A percentile compares a stretch with the other conserved stretches of the same genome.
Evolutionary conservation across 1,284 basidiomycete genomes (phyloP).

Genomic region (Jaminaea rosea): DNA sequence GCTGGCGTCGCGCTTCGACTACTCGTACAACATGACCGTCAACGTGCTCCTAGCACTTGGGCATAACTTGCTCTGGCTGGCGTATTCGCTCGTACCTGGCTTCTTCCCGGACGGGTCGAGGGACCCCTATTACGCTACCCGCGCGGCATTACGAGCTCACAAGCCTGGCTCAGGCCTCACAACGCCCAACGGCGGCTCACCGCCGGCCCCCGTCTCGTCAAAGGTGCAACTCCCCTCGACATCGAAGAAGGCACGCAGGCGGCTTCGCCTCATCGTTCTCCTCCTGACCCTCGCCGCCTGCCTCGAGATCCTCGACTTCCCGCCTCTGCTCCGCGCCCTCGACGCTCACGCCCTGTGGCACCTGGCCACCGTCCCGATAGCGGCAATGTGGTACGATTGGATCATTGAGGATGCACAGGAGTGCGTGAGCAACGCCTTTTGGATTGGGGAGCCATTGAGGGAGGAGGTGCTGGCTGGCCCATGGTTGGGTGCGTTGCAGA

Average conservation of each 20-base stretch:
- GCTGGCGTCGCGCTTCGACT: slow-evolving; percentile 67
- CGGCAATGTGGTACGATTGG: slow-evolving; percentile 62
- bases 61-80: slow-evolving; percentile 72
- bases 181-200: slow-evolving; percentile 10
- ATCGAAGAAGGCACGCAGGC: slow-evolving; percentile 45
- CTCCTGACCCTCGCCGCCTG: slow-evolving; percentile 67
- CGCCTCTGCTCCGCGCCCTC: slow-evolving; percentile 62
- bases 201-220: slow-evolving; percentile 26
- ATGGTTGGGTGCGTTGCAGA: background rate
- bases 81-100: slow-evolving; percentile 25
- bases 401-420: slow-evolving; percentile 36
- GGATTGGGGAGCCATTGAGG: slow-evolving; percentile 17
- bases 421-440: slow-evolving; percentile 31
- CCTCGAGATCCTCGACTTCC: slow-evolving; percentile 87
- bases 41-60: slow-evolving; percentile 64
- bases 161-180: slow-evolving; percentile 9
- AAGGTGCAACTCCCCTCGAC: slow-evolving; percentile 23
- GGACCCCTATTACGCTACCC: slow-evolving; percentile 20
- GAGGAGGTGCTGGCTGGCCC: background rate
- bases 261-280: slow-evolving; percentile 53
- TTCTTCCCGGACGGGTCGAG: slow-evolving; percentile 12
- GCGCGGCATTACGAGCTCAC: slow-evolving; percentile 55
- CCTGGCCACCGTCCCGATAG: slow-evolving; percentile 70
- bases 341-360: slow-evolving; percentile 97
- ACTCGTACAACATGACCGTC: slow-evolving; percentile 86